These are phyloP conservation scores for Claviceps paspali DNA, from an alignment of 2,329 filamentous ascomycete genomes.

Conservation along the genomic window DNA sequence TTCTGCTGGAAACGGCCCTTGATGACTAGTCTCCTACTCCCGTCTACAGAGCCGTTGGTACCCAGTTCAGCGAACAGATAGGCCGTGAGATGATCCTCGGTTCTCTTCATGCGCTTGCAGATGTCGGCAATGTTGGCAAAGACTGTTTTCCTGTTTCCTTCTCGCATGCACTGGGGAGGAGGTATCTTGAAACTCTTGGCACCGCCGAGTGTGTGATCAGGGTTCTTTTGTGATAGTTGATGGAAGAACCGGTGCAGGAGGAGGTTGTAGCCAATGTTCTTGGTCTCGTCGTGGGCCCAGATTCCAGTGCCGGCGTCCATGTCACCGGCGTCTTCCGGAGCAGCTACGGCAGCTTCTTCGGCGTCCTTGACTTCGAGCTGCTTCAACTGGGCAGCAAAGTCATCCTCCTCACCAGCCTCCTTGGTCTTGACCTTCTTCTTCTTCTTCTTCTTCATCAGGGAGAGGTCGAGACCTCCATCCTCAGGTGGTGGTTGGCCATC, in stretches of 20 bases:
- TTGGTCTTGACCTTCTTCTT: conserved; percentile 56
- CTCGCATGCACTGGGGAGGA: conserved; percentile 92
- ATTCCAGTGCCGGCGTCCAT: conserved; percentile 80
- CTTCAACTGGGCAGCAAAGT: conserved; percentile 44
- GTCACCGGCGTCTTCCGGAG: conserved; percentile 49
- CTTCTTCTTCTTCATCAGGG: conserved; percentile 81
- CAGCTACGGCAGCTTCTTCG: conserved; percentile 34
- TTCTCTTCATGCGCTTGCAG: conserved; percentile 98
- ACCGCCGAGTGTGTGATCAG: conserved; percentile 78
- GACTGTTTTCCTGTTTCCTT: conserved; percentile 99
- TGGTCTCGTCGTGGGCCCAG: conserved; percentile 69
- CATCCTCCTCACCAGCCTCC: conserved; percentile 46
- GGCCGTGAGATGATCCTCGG: conserved; percentile 91
- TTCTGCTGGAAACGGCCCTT: conserved; percentile 99
- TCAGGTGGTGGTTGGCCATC: conserved; percentile 29
- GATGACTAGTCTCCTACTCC: conserved; percentile 84
- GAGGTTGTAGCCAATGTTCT: conserved; percentile 67
- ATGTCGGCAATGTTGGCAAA: conserved; percentile 99
- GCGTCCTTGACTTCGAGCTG: conserved; percentile 53
- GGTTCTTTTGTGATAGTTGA: conserved; percentile 88
- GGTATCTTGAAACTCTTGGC: conserved; percentile 98
- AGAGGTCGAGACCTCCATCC: conserved; percentile 39
- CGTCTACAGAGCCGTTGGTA: conserved; percentile 90
- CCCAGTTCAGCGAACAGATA: conserved; percentile 97
- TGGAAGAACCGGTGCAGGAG: conserved; percentile 89